Base-by-base conservation (phyloP, 306 rosid species). In the Lathyrus tuberosus region DNA sequence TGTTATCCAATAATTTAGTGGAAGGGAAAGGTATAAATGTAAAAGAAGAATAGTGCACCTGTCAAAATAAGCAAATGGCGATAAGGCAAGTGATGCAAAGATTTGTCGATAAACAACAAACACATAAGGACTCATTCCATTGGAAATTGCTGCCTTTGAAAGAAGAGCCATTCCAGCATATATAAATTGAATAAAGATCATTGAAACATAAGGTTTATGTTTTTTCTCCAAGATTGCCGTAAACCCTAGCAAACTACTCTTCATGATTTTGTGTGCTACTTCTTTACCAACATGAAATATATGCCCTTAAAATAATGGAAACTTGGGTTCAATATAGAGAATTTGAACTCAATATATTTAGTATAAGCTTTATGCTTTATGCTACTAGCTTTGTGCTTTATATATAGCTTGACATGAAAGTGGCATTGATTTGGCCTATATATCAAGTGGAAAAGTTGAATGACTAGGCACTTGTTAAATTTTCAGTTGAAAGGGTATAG, bases 151-250 rank as follows among this genome's bases (percentile, higher is more conserved):
- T 30, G 84, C 96, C 66, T 90, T 94, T 10, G 98, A 94, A 57
- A 94, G 81, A 85, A 94, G 74, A 69, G 97, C 97, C 98, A 94
- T 87, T 68, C 97, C 98, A 42, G 97, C 83, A 70, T 94, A 94
- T 8, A 83, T 73, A 54, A 79, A 83, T 53, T 94, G 98, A 73
- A 78, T 67, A 69, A 85, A 85, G 40, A 87, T 24, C 97, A 94
- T 84, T 71, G 92, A 90, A 83, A 85, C 3, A 74, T 93, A 88
- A 47, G 93, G 84, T 80, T 71, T 90, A 15, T 80, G 75, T 75
- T 47, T 85, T 75, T 47, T 85, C 58, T 80, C 79, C 74, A 79
- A 13, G 16, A 15, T 76, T 53, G 42, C 37, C 60, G 35, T 64
- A 26, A 9, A 76, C 1, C 73, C 22, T 10, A 73, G 24, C 4